These are phyloP conservation scores for Grigorovia yakushimaensis DNA, from an alignment of 805 yeast genomes.

Conservation along the genomic window DNA sequence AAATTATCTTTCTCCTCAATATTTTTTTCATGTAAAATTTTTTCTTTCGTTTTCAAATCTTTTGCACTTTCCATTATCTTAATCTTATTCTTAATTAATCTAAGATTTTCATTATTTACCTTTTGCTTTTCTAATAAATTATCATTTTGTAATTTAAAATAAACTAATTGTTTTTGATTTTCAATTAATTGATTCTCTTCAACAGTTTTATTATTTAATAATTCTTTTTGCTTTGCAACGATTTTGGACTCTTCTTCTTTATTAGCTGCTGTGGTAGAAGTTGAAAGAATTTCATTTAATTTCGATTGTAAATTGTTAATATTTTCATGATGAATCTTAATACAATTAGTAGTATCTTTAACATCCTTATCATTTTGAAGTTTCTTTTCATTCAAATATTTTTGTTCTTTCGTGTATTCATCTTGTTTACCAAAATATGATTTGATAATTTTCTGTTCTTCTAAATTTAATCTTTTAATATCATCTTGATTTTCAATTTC, in stretches of 20 bases:
- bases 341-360: background rate
- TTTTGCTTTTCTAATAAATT: background rate
- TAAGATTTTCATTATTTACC: background rate
- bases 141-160: slow-evolving; percentile 16
- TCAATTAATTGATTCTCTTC: slow-evolving; percentile 28
- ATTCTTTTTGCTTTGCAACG: slow-evolving; percentile 16
- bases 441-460: slow-evolving; percentile 31
- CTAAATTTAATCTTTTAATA: slow-evolving; percentile 18
- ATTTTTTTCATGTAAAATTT: background rate
- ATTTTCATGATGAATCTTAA: slow-evolving; percentile 26
- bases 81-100: background rate
- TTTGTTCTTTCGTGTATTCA: slow-evolving; percentile 32
- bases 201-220: slow-evolving; percentile 24
- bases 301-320: background rate
- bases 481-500: slow-evolving; percentile 22
- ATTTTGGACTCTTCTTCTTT: background rate
- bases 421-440: slow-evolving; percentile 28
- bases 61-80: background rate
- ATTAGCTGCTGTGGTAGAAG: background rate
- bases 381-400: slow-evolving; percentile 26
- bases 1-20: background rate
- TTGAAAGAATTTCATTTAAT: slow-evolving; percentile 21
- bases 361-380: slow-evolving; percentile 17
- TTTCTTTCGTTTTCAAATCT: background rate
- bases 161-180: slow-evolving; percentile 28